Evolutionary conservation across 345 rosid genomes (phyloP), one percentile per base, ranked within the genome.

Genomic region (Salix brachista): DNA sequence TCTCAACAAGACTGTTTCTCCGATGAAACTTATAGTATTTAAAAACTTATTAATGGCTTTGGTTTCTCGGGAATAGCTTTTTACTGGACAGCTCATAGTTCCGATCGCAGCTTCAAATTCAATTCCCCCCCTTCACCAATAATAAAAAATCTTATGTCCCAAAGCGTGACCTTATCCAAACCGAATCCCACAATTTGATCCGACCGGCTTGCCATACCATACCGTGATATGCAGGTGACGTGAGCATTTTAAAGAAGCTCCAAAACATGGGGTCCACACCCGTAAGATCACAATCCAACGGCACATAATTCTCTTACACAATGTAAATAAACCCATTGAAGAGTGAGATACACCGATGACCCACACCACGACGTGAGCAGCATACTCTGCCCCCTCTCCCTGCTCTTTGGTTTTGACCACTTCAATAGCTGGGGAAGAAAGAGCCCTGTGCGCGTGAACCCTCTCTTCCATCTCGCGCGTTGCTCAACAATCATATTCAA

Each of bases 1-100:
- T 91, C 90, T 87, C 92, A 87, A 91, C 97, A 0, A 42, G 14
- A 42, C 14, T 0, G 14, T 1, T 0, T 2, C 0, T 1, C 2
- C 4, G 0, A 3, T 42, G 13, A 11, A 42, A 36, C 2, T 0
- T 10, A 10, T 2, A 0, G 0, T 10, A 10, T 9, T 0, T 42
- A 9, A 10, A 0, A 9, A 2, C 1, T 0, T 41, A 2, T 10
- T 3, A 2, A 0, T 41, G 11, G 14, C 12, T 10, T 41, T 41
- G 4, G 10, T 10, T 10, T 41, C 14, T 10, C 0, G 4, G 4
- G 3, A 41, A 2, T 12, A 41, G 13, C 13, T 41, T 10, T 36
- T 9, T 2, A 41, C 3, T 10, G 3, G 44, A 41, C 44, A 36
- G 36, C 34, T 32, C 18, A 12, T 41, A 41, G 13, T 41, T 41